Evolutionary conservation across 768 basidiomycete genomes (phyloP), one percentile per base, ranked within the genome.

Genomic region (Tylopilus rubrobrunneus): DNA sequence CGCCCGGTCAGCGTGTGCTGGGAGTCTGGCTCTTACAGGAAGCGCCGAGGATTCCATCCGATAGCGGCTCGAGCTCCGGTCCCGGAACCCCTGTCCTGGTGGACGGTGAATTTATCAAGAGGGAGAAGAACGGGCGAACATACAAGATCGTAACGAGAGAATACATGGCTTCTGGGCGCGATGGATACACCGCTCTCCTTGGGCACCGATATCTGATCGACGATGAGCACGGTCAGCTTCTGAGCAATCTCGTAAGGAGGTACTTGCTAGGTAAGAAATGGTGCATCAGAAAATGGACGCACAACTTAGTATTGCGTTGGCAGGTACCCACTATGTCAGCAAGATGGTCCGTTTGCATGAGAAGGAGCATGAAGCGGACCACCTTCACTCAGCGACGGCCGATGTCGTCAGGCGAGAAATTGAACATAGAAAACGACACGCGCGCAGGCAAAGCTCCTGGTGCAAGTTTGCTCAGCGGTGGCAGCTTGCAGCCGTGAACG

Each of bases 71-170:
- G 7, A 49, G 51, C 8, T 64, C 58, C 42, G 63, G 65, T 25
- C 23, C 56, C n/a, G 59, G 57, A 17, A 71, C 68, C 10, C 72
- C 72, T 19, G 50, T 56, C 11, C 62, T 75, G n/a, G 67, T 76
- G 14, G 77, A 80, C 42, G 73, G 74, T 21, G 84, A 84, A 43
- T 74, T 74, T 19, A 75, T 94, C 60, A 72, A 74, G 62, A 79
- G 78, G 54, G 73, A 76, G 42, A 72, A 72, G 43, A 76, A 73
- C 2, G 83, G 82, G 2, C 75, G 77, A 60, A 84, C 73, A 56
- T 95, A 93, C 70, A 85, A 77, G 45, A 78, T 97, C 29, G 85
- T 95, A 33, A 92, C 90, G n/a, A 75, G 92, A 62, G 81, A 92
- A 52, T 97, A 95, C 62, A 79, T 95, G 86, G 83, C 86, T 3